Evolutionary conservation across 192 early-diverging fungal species (phyloP), one percentile per base, ranked within the genome.

Genomic region (Allomyces macrogynus): DNA sequence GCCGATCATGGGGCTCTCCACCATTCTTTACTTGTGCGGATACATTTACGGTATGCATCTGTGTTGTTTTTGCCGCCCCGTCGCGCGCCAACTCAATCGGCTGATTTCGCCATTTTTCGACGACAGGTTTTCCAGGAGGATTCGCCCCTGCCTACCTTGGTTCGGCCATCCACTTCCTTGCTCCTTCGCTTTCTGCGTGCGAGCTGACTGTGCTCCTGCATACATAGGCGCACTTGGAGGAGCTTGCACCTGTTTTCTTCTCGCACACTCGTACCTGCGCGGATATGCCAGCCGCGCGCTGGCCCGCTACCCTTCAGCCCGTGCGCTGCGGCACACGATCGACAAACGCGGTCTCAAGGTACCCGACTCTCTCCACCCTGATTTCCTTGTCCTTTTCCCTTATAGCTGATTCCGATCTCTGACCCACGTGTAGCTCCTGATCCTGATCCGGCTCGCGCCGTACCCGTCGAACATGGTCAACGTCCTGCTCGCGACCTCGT

Each of bases 391-490:
- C 49, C 12, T 1, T 54, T n/a, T n/a, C n/a, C 16, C 20, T 7
- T 0, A 57, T 7, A 7, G 7, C 32, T 7, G 32, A 40, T 40
- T 40, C 49, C 20, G 49, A 57, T 10, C 49, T 0, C 20, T 20
- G 12, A 14, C 0, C 9, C 12, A 0, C 12, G 9, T 60, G 60
- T 23, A 25, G 23, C 61, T 62, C n/a, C 18, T 62, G n/a, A 62
- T 62, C 61, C 61, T 62, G 3, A 62, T 62, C 61, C 61, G 61
- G 20, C 61, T 62, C 61, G 61, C 61, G 23, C 61, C 61, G 11
- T 62, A 62, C 61, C 61, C 61, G 9, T 62, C 14, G 20, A 24
- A 23, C 61, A 23, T 62, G 10, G 24, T 62, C 23, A 62, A 62
- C 23, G n/a, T 62, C 18, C 11, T 62, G 23, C 61, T 62, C 24